Evolutionary conservation across 306 rosid genomes (phyloP), one percentile per base, ranked within the genome.

Genomic region (Luffa acutangula): DNA sequence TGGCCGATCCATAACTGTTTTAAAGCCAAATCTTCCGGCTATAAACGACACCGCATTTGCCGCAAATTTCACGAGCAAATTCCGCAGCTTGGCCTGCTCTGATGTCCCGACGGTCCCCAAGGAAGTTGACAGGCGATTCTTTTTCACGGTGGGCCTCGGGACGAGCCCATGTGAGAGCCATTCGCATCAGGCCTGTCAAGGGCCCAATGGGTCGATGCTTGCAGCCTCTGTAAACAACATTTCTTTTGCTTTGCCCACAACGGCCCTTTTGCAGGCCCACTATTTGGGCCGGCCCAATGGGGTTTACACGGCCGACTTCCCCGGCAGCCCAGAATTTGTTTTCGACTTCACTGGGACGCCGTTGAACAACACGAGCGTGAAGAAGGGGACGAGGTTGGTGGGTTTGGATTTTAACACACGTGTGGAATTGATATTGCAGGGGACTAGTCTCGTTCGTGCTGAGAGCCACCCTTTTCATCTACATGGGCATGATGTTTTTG

Each of bases 401-500:
- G 89, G 86, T 37, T 86, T 90, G 82, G 86, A 90, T 0, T 92
- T 83, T 69, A 87, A 88, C 84, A 87, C 92, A 4, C 85, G 90
- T 39, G 93, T 87, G 33, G 91, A 89, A 72, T 79, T 88, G 78
- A 83, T 88, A 3, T 1, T 89, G 86, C 92, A 89, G 66, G 92
- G 88, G 54, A 91, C 93, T 0, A 85, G 92, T 82, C 86, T 91
- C 66, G 86, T 91, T 31, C 87, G 89, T 36, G 89, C 80, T 0
- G 93, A 89, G 60, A 88, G 86, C 46, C 91, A 91, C 70, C 93
- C 97, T 62, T 84, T 91, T 15, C 96, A 88, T 87, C 84, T 89
- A 56, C 96, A 89, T 85, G 96, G 96, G 1, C 89, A 84, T 46
- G 88, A 91, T 64, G 89, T 89, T 88, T 85, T 91, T 77, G 89